Evolutionary conservation across 2,329 filamentous ascomycete genomes (phyloP), one percentile per base, ranked within the genome.

Genomic region (Verticillium klebahnii): DNA sequence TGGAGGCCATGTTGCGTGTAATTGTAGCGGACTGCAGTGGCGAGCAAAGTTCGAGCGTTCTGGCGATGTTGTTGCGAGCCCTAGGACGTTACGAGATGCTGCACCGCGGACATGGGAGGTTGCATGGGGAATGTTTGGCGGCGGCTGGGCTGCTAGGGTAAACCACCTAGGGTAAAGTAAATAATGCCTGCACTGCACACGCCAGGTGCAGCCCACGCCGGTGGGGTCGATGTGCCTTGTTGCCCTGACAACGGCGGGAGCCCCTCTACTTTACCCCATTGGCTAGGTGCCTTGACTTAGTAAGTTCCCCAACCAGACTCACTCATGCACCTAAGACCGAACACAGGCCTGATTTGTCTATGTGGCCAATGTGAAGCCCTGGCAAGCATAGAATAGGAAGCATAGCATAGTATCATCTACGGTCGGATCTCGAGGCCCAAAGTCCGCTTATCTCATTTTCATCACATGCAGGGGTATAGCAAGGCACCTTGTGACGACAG

Each of bases 1-100:
- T 66, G 60, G 64, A 62, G 58, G 63, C 62, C 64, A 66, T 66
- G 32, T 17, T 29, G 45, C 29, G 29, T 29, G 29, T 29, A 6
- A 29, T 5, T 29, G 29, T 29, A 29, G 29, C 29, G 29, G 29
- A 29, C 29, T 29, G 5, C 32, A 34, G 56, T 39, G 50, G 37
- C 45, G 58, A 29, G 29, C 29, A 29, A 29, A 29, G 50, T 52
- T 52, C 19, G 55, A 62, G 57, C 52, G 59, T 55, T 31, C n/a
- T 25, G 23, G 39, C 17, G 29, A 40, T 14, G 50, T 31, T 45
- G 50, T 39, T 56, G 54, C 23, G 36, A 60, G 39, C 37, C 14
- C 40, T 57, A 37, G 61, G 56, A 37, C 31, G 58, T 54, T 37
- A n/a, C 31, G 15, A 19, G 17, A 36, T 36, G 55, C 55, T 45